phyloP scores from a whole-genome alignment of 345 rosid species.

The Rhodomyrtus tomentosa region DNA sequence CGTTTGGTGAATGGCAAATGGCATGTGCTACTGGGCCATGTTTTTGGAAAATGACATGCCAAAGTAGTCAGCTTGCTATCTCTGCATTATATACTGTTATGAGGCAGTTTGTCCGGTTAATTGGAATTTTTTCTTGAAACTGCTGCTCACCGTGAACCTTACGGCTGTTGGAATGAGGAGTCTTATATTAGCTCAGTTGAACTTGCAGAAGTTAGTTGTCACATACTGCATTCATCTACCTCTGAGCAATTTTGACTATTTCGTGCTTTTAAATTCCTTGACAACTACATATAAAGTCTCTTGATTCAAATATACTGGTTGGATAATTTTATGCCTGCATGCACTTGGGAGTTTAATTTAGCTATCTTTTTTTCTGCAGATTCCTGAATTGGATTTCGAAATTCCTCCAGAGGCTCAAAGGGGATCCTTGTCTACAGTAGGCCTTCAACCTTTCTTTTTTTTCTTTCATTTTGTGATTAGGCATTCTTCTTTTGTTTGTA shows the following conservation, averaged over 20 bases:
- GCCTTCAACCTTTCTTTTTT: neutral
- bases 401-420: slow-evolving; percentile 95
- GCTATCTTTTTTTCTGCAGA: slow-evolving; percentile 23
- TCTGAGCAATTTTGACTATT: neutral
- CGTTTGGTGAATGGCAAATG: neutral
- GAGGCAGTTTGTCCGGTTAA: neutral
- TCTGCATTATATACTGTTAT: neutral
- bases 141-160: neutral
- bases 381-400: slow-evolving; percentile 89
- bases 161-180: neutral
- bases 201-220: neutral
- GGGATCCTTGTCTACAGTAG: slow-evolving; percentile 86
- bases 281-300: neutral
- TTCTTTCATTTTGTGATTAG: neutral
- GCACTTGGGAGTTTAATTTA: neutral
- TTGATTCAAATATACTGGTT: neutral
- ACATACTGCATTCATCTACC: neutral
- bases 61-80: neutral
- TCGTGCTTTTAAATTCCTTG: neutral
- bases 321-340: neutral
- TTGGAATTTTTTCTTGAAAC: neutral
- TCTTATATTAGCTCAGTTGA: neutral
- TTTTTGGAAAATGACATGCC: neutral
- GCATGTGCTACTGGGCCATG: neutral
- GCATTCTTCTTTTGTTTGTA: neutral